Percentiles rank a stretch among this genome's conserved stretches.
Conservation (phyloP, 2,329 filamentous ascomycete genomes). For the Cercospora sojina region DNA sequence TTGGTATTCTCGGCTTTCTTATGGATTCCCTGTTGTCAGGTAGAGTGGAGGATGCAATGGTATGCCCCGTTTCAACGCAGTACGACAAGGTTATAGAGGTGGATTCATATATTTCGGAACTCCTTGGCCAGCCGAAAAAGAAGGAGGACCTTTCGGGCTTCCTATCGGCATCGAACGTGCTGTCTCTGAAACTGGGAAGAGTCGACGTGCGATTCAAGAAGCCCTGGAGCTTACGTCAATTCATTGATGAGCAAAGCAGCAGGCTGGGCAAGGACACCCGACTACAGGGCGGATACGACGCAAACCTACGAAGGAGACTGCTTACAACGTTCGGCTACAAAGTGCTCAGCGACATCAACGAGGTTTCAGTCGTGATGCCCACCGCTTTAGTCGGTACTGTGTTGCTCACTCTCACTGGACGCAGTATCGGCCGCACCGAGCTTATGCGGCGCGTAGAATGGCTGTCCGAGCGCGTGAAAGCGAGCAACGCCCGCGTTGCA, state of each 20-base stretch:
- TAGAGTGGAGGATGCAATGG: slow-evolving; percentile 82
- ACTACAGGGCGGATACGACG: slow-evolving; percentile 44
- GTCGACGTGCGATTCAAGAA: slow-evolving; percentile 96
- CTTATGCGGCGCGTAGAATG: slow-evolving; percentile 84
- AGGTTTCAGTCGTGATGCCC: slow-evolving; percentile 96
- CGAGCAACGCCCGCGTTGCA: slow-evolving; percentile 86
- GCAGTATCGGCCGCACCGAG: slow-evolving; percentile 85
- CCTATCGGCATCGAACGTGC: slow-evolving; percentile 79
- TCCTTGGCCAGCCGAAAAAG: slow-evolving; percentile 89
- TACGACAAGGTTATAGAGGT: slow-evolving; percentile 99
- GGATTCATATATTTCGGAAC: slow-evolving; percentile 90
- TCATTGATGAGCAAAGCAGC: slow-evolving; percentile 73
- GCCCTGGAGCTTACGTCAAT: slow-evolving; percentile 85
- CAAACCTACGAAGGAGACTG: slow-evolving; percentile 62
- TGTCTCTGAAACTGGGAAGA: slow-evolving; percentile 83
- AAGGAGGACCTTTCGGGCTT: slow-evolving; percentile 93
- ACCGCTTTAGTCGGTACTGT: slow-evolving; percentile 94
- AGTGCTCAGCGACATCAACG: slow-evolving; percentile 90
- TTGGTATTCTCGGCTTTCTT: slow-evolving; percentile 89
- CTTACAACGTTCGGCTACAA: slow-evolving; percentile 87
- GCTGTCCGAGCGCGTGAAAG: slow-evolving; percentile 76
- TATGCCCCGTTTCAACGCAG: slow-evolving; percentile 94
- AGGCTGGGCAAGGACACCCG: slow-evolving; percentile 41
- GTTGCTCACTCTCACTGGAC: slow-evolving; percentile 82
- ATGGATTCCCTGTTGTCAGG: slow-evolving; percentile 87